Evolutionary conservation across 345 rosid species (phyloP), one percentile per base, ranked within the genome.

Genomic region (Moringa oleifera): DNA sequence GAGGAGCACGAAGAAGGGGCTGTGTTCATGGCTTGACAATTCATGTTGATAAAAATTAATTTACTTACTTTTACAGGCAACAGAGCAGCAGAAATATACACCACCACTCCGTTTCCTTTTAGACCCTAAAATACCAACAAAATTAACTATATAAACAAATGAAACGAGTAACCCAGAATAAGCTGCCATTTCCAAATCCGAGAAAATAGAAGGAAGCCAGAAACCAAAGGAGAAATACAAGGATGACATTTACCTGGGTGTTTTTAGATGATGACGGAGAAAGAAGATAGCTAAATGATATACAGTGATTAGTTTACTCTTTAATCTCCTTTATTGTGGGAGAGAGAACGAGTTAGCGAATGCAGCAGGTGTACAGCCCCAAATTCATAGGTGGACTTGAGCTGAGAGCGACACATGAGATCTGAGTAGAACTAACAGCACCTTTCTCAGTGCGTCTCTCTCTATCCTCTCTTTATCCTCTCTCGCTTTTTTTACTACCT

Each of bases 1-100:
- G 68, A 81, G 19, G 80, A 73, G 55, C 66, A 64, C 19, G 68
- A 64, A 25, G 75, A 61, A 61, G 74, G 58, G 57, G 69, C 56
- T 7, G 74, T 25, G 9, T 17, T 74, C 71, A 74, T 74, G 24
- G 68, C 74, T 74, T 73, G 68, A 46, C 68, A 65, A 36, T 65
- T 74, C 78, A 69, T 51, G 52, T 41, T 41, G 37, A 11, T 33
- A 33, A 33, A 5, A 33, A 4, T 5, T 33, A 33, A 11, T n/a
- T 28, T 15, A 4, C 47, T 15, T 41, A 41, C 17, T 15, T 41
- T 5, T 41, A 41, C 47, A 41, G 47, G 12, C 47, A 7, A 41
- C 12, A 41, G 16, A 41, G 13, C 12, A 41, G 12, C 47, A 41
- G 17, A 4, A 41, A 1, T 5, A 16, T 41, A 9, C 47, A 41